Evolutionary conservation across 2,329 filamentous ascomycete genomes (phyloP).

Genomic region (Arthrobotrys iridis): DNA sequence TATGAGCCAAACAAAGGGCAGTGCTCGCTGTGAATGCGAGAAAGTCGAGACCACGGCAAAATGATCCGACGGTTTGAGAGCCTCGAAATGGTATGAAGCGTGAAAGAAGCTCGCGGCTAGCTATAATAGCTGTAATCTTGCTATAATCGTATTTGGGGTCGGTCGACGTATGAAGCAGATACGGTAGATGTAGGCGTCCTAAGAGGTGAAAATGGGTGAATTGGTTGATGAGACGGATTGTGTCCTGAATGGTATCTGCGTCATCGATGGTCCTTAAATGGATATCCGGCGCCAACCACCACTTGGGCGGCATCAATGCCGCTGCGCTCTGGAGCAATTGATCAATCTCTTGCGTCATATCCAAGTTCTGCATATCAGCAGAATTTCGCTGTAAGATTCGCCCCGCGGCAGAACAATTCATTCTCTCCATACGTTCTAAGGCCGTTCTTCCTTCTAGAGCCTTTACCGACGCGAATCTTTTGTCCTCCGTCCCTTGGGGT

Average conservation of each 20-base stretch:
- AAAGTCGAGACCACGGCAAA: constrained; percentile 67
- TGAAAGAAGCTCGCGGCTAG: constrained; percentile 66
- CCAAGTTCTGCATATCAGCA: constrained; percentile 60
- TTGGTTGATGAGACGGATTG: constrained; percentile 64
- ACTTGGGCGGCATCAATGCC: constrained; percentile 63
- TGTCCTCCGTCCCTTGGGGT: constrained; percentile 63
- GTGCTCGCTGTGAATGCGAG: constrained; percentile 63
- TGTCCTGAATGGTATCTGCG: constrained; percentile 59
- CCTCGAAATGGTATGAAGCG: constrained; percentile 66
- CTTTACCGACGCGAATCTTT: constrained; percentile 61
- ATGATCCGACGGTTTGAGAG: constrained; percentile 61
- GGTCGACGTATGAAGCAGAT: constrained; percentile 63
- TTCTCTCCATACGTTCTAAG: constrained; percentile 64
- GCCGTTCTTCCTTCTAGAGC: constrained; percentile 60
- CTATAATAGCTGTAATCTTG: constrained; percentile 65
- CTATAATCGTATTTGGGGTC: constrained; percentile 64
- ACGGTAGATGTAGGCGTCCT: constrained; percentile 68
- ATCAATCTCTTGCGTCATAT: constrained; percentile 65
- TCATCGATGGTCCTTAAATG: constrained; percentile 32
- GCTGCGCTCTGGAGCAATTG: constrained; percentile 63
- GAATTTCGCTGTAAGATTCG: constrained; percentile 66
- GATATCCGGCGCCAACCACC: constrained; percentile 63
- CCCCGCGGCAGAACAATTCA: constrained; percentile 63
- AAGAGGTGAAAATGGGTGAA: constrained; percentile 67
- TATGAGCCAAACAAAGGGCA: constrained; percentile 65